Percentiles rank a stretch among this genome's conserved stretches.
Conservation (phyloP, 768 basidiomycete genomes). For the Hypsizygus marmoreus region DNA sequence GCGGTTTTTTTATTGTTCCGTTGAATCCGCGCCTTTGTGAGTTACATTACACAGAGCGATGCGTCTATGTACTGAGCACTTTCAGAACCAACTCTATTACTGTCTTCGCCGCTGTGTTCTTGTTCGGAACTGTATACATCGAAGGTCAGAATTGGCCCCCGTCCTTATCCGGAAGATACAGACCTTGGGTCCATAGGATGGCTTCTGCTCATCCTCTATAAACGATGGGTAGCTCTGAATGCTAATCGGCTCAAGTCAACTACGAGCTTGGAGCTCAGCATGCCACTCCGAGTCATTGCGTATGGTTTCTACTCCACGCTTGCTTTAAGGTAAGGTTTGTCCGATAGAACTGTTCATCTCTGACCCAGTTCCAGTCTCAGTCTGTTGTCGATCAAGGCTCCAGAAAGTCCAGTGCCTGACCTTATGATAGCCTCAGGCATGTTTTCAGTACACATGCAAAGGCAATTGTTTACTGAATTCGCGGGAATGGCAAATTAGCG, state of each 20-base stretch:
- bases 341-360: neutral
- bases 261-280: slow-evolving; percentile 39
- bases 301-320: slow-evolving; percentile 45
- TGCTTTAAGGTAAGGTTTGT: slow-evolving; percentile 39
- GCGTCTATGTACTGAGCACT: neutral
- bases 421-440: slow-evolving; percentile 47
- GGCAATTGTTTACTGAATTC: neutral
- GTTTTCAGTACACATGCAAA: slow-evolving; percentile 5
- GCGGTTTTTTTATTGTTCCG: slow-evolving; percentile 55
- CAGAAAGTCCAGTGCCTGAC: slow-evolving; percentile 47
- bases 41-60: slow-evolving; percentile 7
- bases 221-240: slow-evolving; percentile 27
- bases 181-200: slow-evolving; percentile 31
- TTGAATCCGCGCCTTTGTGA: slow-evolving; percentile 38
- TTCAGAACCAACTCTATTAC: slow-evolving; percentile 43
- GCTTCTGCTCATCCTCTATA: slow-evolving; percentile 41
- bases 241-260: slow-evolving; percentile 22
- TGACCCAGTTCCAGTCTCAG: slow-evolving; percentile 34
- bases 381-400: slow-evolving; percentile 44
- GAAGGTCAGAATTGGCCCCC: slow-evolving; percentile 32
- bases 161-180: neutral
- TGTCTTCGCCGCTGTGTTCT: slow-evolving; percentile 37
- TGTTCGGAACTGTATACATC: slow-evolving; percentile 39
- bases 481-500: slow-evolving; percentile 37
- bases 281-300: slow-evolving; percentile 45